Evolutionary conservation across 2,329 filamentous ascomycete species (phyloP).

Genomic region (Penicillium sp.): DNA sequence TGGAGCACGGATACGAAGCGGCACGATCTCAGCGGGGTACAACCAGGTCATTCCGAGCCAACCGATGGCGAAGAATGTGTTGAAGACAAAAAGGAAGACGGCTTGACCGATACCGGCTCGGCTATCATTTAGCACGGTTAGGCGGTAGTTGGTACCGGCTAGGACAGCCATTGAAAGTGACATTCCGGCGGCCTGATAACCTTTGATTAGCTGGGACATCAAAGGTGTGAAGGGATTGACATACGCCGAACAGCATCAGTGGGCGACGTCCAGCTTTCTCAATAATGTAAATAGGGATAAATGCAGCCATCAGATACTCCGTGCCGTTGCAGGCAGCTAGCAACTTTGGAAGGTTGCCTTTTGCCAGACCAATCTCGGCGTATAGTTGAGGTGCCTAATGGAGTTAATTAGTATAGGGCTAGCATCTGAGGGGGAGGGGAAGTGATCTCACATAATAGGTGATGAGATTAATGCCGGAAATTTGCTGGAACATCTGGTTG

Average conservation of each 20-base stretch:
- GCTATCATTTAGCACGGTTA: constrained; percentile 32
- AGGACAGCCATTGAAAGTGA: constrained; percentile 61
- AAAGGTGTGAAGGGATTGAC: background rate
- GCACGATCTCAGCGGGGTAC: constrained; percentile 56
- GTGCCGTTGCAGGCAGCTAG: constrained; percentile 51
- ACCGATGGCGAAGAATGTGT: constrained; percentile 60
- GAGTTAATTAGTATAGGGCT: background rate
- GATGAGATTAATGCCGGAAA: constrained; percentile 40
- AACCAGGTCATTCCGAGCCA: constrained; percentile 64
- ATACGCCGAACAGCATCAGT: constrained; percentile 66
- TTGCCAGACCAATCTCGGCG: constrained; percentile 19
- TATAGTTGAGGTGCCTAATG: constrained; percentile 20
- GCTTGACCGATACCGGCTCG: constrained; percentile 45
- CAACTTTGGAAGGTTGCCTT: constrained; percentile 26
- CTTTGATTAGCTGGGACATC: background rate
- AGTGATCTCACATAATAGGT: constrained; percentile 36
- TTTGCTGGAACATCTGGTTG: constrained; percentile 54
- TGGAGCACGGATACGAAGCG: constrained; percentile 57
- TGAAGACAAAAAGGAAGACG: constrained; percentile 61
- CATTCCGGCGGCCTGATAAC: constrained; percentile 49
- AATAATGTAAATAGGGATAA: constrained; percentile 48
- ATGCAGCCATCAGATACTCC: constrained; percentile 50
- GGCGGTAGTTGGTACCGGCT: constrained; percentile 33
- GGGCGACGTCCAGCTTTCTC: constrained; percentile 56
- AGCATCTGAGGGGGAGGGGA: too few relatives aligned